Conservation (phyloP, 2,329 filamentous ascomycete genomes). For the Neofusicoccum umdonicola region DNA sequence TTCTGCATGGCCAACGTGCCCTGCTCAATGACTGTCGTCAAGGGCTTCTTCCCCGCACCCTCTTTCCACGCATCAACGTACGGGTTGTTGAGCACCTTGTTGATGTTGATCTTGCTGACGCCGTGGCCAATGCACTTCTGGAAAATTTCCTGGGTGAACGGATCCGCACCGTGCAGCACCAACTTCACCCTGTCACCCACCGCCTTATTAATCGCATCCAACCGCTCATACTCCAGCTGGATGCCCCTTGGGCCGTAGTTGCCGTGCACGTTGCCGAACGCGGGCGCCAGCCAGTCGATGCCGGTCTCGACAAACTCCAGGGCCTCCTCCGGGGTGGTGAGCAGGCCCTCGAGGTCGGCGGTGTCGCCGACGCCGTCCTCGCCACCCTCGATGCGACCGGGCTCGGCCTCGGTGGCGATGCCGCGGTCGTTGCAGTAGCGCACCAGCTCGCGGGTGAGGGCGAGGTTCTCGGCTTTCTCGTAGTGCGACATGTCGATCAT, state of each 20-base stretch:
- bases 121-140: slow-evolving; percentile 54
- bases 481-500: slow-evolving; percentile 78
- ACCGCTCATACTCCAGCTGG: slow-evolving; percentile 58
- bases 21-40: slow-evolving; percentile 56
- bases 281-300: slow-evolving; percentile 71
- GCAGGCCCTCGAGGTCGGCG: slow-evolving; percentile 58
- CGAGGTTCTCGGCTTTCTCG: slow-evolving; percentile 67
- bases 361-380: slow-evolving; percentile 74
- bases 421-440: slow-evolving; percentile 62
- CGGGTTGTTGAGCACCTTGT: slow-evolving; percentile 56
- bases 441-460: slow-evolving; percentile 61
- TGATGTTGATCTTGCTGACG: slow-evolving; percentile 58
- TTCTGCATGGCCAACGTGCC: slow-evolving; percentile 55
- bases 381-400: slow-evolving; percentile 68
- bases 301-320: slow-evolving; percentile 69
- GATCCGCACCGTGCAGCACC: slow-evolving; percentile 60
- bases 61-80: slow-evolving; percentile 48
- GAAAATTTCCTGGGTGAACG: slow-evolving; percentile 56
- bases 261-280: slow-evolving; percentile 70
- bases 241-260: slow-evolving; percentile 28
- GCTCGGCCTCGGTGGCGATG: slow-evolving; percentile 69
- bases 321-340: slow-evolving; percentile 69
- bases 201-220: slow-evolving; percentile 49
- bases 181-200: slow-evolving; percentile 51
- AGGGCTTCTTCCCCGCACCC: slow-evolving; percentile 50